Percentiles rank a stretch among this genome's conserved stretches.
Conservation (phyloP, 2,329 filamentous ascomycete genomes). For the Claviceps sp. region DNA sequence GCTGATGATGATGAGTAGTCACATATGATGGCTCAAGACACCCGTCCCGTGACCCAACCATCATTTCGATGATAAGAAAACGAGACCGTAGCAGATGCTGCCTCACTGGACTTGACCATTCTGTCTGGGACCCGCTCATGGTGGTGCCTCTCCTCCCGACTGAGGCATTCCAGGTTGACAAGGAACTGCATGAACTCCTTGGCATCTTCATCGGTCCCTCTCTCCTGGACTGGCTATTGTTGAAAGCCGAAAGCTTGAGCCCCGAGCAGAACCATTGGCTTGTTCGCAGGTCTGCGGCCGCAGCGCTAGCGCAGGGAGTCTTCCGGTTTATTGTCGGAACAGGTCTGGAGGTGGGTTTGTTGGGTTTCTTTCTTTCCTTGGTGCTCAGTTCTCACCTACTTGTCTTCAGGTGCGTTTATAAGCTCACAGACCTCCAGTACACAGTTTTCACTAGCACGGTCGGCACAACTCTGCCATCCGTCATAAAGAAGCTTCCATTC, state of each 20-base stretch:
- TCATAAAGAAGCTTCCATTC: neutral
- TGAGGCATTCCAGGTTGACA: neutral
- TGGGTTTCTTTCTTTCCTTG: too few relatives aligned
- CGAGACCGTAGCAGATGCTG: slow-evolving; percentile 2
- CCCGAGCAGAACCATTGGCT: slow-evolving; percentile 9
- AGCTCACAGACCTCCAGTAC: neutral
- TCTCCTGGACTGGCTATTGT: slow-evolving; percentile 1
- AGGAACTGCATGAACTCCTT: neutral
- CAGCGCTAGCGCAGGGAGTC: slow-evolving; percentile 8
- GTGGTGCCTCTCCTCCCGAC: slow-evolving; percentile 1
- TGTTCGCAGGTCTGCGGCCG: slow-evolving; percentile 11
- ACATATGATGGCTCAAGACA: neutral
- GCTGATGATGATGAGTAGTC: neutral
- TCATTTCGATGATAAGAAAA: neutral
- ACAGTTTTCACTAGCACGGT: neutral
- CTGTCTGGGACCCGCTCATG: slow-evolving; percentile 2
- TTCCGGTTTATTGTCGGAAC: slow-evolving; percentile 1
- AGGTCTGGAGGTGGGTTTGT: neutral
- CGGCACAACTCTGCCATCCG: neutral
- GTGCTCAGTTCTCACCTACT: neutral
- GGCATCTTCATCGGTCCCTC: neutral
- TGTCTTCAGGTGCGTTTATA: neutral
- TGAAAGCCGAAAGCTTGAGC: neutral
- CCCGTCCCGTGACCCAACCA: neutral
- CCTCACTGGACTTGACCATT: slow-evolving; percentile 1